phyloP scores from a whole-genome alignment of 2,329 filamentous ascomycete genomes.

The Plectosphaerella plurivora region DNA sequence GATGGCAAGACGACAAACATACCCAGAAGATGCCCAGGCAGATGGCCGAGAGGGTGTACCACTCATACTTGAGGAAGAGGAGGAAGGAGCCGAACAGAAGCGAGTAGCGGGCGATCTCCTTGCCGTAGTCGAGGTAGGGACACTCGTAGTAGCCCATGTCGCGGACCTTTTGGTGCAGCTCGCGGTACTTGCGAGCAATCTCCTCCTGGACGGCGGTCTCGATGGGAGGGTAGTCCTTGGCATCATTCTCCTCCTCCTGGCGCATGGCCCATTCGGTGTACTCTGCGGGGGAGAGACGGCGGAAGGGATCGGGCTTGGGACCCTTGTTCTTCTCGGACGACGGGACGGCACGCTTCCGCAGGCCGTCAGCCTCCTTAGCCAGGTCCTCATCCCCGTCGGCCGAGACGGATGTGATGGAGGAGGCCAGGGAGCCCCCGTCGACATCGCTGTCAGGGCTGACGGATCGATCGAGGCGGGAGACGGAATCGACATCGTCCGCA shows the following conservation, averaged over 20 bases:
- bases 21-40: constrained; percentile 62
- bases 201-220: constrained; percentile 48
- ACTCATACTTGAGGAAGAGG: constrained; percentile 38
- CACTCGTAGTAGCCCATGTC: constrained; percentile 56
- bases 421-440: constrained; percentile 9
- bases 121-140: constrained; percentile 52
- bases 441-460: not conserved
- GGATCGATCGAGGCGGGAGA: not conserved
- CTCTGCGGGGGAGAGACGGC: constrained; percentile 14
- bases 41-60: constrained; percentile 53
- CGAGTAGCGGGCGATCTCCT: constrained; percentile 51
- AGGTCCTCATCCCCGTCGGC: constrained; percentile 1
- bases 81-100: constrained; percentile 45
- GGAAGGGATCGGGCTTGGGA: not conserved
- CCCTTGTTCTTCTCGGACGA: not conserved
- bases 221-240: constrained; percentile 44
- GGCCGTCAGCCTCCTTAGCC: constrained; percentile 6
- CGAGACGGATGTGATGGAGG: constrained; percentile 1
- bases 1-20: constrained; percentile 14
- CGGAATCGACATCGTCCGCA: not conserved
- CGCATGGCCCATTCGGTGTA: constrained; percentile 31
- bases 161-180: constrained; percentile 49
- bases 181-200: constrained; percentile 52
- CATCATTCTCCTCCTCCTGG: constrained; percentile 27
- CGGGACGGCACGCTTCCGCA: constrained; percentile 2